These are phyloP conservation scores for Volvox africanus DNA, from an alignment of 139 green algal genomes.

Conservation along the genomic window DNA sequence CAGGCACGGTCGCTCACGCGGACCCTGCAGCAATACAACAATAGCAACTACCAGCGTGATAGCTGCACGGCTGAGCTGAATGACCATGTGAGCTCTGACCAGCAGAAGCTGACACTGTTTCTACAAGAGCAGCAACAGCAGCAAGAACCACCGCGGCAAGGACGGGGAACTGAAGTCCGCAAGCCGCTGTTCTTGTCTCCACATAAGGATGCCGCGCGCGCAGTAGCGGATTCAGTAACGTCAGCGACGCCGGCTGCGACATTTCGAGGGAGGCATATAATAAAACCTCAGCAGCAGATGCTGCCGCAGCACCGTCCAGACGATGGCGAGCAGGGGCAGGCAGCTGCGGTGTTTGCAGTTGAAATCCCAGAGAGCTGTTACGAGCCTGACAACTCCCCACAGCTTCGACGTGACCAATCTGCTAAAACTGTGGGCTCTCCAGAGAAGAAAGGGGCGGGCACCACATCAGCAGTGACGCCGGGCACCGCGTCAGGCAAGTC, in stretches of 20 bases:
- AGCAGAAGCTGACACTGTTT: not conserved
- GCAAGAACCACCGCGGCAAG: not conserved
- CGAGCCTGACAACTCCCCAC: slow-evolving; percentile 40
- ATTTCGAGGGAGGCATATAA: too few species aligned
- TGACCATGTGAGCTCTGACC: not conserved
- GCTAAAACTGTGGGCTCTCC: not conserved
- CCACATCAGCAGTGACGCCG: not conserved
- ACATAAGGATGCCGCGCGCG: not conserved
- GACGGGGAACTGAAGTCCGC: not conserved
- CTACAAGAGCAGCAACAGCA: not conserved
- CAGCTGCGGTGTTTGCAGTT: not conserved
- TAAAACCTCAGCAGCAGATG: too few species aligned
- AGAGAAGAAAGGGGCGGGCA: not conserved
- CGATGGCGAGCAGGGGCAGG: not conserved
- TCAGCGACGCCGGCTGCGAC: not conserved
- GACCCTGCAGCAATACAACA: not conserved
- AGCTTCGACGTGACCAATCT: slow-evolving; percentile 13
- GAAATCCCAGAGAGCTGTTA: not conserved
- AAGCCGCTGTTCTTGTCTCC: slow-evolving; percentile 17
- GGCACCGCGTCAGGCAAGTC: too few species aligned
- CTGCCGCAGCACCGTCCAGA: too few species aligned
- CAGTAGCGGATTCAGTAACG: not conserved
- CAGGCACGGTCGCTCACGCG: not conserved
- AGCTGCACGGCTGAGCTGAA: not conserved
- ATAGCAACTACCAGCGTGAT: not conserved